Evolutionary conservation across 2,329 filamentous ascomycete genomes (phyloP).

Genomic region (Cladorrhinum sp.): DNA sequence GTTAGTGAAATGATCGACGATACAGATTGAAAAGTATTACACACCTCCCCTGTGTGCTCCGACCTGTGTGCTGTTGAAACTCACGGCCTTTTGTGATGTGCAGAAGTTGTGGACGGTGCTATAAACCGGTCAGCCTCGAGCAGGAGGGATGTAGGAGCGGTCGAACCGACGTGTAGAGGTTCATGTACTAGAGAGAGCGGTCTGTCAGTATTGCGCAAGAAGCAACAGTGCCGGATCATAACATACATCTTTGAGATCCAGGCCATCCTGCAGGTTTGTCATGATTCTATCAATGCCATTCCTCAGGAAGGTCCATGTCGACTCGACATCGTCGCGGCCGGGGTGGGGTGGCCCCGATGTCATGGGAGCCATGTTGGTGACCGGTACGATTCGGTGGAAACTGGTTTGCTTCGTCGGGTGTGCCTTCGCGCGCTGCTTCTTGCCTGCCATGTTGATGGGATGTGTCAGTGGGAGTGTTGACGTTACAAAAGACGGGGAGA

Average conservation of each 20-base stretch:
- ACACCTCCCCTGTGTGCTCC: conserved; percentile 23
- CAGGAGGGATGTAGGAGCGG: not conserved
- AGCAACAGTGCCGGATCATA: not conserved
- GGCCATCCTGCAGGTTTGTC: conserved; percentile 83
- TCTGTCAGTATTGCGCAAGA: conserved; percentile 14
- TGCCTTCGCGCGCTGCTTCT: not conserved
- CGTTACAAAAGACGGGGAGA: not conserved
- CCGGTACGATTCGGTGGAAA: conserved; percentile 9
- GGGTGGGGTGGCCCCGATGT: conserved; percentile 42
- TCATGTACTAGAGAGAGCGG: conserved; percentile 71
- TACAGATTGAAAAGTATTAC: conserved; percentile 1
- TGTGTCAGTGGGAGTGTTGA: not conserved
- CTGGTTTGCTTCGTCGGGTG: not conserved
- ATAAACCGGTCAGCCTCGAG: conserved; percentile 35
- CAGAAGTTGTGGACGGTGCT: conserved; percentile 98
- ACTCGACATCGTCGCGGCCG: conserved; percentile 58
- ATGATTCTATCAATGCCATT: conserved; percentile 89
- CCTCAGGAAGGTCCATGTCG: conserved; percentile 78
- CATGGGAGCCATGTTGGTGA: conserved; percentile 39
- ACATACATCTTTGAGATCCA: conserved; percentile 83
- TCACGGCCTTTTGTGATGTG: conserved; percentile 90
- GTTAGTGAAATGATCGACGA: conserved; percentile 4
- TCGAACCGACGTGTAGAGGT: conserved; percentile 74
- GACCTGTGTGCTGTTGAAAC: conserved; percentile 40
- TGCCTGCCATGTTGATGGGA: not conserved